Evolutionary conservation across 306 rosid genomes (phyloP), one percentile per base, ranked within the genome.

Genomic region (Cyamopsis tetragonoloba): DNA sequence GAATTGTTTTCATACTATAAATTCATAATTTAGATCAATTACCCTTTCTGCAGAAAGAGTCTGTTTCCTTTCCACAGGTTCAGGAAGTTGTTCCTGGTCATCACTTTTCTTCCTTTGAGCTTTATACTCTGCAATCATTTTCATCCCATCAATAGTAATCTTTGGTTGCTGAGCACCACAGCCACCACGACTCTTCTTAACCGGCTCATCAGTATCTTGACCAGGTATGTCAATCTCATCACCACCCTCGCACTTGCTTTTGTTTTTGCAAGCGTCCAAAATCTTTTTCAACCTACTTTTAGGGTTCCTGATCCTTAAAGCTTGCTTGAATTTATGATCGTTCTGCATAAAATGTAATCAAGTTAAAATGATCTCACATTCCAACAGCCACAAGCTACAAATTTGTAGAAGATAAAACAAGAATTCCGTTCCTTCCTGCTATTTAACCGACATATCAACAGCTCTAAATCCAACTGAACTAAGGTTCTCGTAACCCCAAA

Each of bases 141-240:
- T 93, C 97, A 93, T 93, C 37, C 99, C 99, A 15, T 93, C 99
- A 11, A 89, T 90, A 0, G 86, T 66, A 31, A 93, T 83, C 87
- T 93, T 93, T 0, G 99, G 99, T 76, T 90, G 99, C 83, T 90
- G 97, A 54, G 99, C 99, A 75, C 99, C 99, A 75, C 99, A 93
- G 63, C 99, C 99, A 48, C 99, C 99, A 3, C 95, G 88, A 50
- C 95, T 84, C 73, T 90, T 93, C 65, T 90, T 93, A 28, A 82
- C 85, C 2, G 90, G 85, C 60, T 93, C 89, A n/a, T 93, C 90
- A 1, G 85, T 3, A 15, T 88, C 88, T 77, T 85, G 85, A 70
- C 81, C 79, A 51, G 77, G 82, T 41, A 86, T 82, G 54, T 90
- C 96, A 66, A 93, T 81, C 3, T 93, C 99, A 70, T 93, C 99